A percentile compares a stretch with the other conserved stretches of the same genome.
Conservation (phyloP, 768 basidiomycete genomes). For the Tylopilus vinaceipallidus region DNA sequence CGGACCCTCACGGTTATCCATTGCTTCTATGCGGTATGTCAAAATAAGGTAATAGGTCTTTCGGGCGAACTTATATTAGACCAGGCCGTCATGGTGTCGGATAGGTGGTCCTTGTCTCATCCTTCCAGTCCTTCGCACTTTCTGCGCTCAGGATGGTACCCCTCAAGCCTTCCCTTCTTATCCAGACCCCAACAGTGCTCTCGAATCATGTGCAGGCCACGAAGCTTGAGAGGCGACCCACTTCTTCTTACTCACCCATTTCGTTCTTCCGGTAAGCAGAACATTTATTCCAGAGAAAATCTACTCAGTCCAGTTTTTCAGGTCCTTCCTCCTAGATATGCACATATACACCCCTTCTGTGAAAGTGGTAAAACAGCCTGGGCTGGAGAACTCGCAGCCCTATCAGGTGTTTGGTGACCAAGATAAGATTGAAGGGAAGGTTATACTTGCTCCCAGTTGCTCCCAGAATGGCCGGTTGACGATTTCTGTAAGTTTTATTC, state of each 20-base stretch:
- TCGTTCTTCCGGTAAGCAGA: constrained; percentile 48
- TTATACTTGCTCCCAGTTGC: constrained; percentile 53
- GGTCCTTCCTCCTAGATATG: constrained; percentile 56
- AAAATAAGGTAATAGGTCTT: constrained; percentile 15
- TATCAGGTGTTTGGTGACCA: constrained; percentile 58
- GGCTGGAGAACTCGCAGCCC: constrained; percentile 24
- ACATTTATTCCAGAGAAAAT: background rate
- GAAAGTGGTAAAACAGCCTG: constrained; percentile 39
- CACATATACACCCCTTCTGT: constrained; percentile 63
- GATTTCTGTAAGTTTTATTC: constrained; percentile 44
- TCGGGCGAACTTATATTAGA: constrained; percentile 19
- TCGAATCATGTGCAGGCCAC: constrained; percentile 37
- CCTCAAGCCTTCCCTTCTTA: constrained; percentile 17
- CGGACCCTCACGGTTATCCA: constrained; percentile 6
- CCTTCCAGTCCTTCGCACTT: background rate
- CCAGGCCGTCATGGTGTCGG: background rate
- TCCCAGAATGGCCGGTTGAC: constrained; percentile 54
- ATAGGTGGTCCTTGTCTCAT: background rate
- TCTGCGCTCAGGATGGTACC: constrained; percentile 17
- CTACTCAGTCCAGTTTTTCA: constrained; percentile 22
- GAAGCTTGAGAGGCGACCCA: constrained; percentile 13
- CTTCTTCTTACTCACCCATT: constrained; percentile 39
- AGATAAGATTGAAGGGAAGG: constrained; percentile 58
- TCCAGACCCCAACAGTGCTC: constrained; percentile 17
- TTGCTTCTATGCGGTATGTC: constrained; percentile 20